Base-by-base conservation (phyloP, 805 yeast genomes). In the Ogataea methanolica region DNA sequence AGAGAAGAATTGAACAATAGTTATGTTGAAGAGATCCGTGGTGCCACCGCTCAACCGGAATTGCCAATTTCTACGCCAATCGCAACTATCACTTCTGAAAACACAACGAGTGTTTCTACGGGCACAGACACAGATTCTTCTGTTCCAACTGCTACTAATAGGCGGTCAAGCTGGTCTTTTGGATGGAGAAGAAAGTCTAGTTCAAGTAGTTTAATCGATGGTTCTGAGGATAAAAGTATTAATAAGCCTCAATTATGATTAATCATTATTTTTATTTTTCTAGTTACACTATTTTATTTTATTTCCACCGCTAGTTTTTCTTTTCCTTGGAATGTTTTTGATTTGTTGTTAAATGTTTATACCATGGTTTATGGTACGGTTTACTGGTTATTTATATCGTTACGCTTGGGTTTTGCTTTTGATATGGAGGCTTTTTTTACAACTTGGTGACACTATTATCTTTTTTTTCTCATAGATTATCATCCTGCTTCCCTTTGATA, bases 91-190 rank as follows among this genome's bases (percentile, higher is more conserved):
- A 38, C 39, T 9, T 26, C 17, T 9, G 34, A 31, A 2, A 33
- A 16, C n/a, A 26, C 31, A 19, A 23, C 21, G 14, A 33, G 33
- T 34, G 33, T 23, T 33, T 33, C 39, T n/a, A 23, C 36, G 33
- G 15, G 35, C 21, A 33, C 29, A 19, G 45, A 29, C 15, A 14
- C 16, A 8, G 26, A 34, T 9, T 7, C 17, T 33, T 15, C 33
- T 3, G 33, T 35, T 3, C 45, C 50, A 6, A 34, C 48, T 22
- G 12, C 34, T 5, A 42, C 34, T 15, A 47, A 47, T 41, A 55
- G 60, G 47, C 53, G 50, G 35, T 41, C 57, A 9, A 55, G 61
- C 16, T 58, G 62, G 62, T 48, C 49, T n/a, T 53, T 58, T 47
- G 57, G 60, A n/a, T 58, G 59, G 59, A 55, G 51, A 35, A 50